Conservation (phyloP, 768 basidiomycete species). For the Suillus sp. region DNA sequence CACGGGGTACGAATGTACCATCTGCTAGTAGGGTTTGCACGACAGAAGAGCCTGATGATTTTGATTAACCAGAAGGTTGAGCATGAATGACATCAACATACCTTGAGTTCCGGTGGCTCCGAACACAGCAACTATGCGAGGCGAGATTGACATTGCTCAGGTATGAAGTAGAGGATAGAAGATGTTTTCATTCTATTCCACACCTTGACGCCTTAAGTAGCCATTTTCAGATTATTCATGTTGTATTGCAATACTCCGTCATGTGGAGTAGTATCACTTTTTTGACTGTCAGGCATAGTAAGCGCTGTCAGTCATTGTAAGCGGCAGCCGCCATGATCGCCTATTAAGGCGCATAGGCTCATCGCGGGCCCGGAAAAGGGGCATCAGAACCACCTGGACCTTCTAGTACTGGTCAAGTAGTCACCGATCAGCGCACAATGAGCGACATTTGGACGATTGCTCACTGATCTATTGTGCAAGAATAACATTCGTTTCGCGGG, state of each 20-base stretch:
- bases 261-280: not conserved
- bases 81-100: not conserved
- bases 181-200: not conserved
- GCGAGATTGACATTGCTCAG: slow-evolving; percentile 21
- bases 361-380: not conserved
- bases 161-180: not conserved
- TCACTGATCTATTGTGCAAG: no score
- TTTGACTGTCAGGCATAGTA: not conserved
- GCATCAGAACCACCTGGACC: not conserved
- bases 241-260: not conserved
- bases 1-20: slow-evolving; percentile 33
- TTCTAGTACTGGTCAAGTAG: no score
- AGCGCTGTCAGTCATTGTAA: not conserved
- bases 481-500: no score
- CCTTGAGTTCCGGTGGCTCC: slow-evolving; percentile 42
- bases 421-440: no score
- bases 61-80: not conserved
- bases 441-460: no score
- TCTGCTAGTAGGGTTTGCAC: slow-evolving; percentile 15
- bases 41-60: slow-evolving; percentile 28
- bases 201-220: slow-evolving; percentile 10
- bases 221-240: not conserved
- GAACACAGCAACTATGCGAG: slow-evolving; percentile 34
- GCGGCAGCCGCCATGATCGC: not conserved
- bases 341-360: not conserved